phyloP scores from a whole-genome alignment of 176 grass and related monocot genomes.

The Rhynchospora tenuis region DNA sequence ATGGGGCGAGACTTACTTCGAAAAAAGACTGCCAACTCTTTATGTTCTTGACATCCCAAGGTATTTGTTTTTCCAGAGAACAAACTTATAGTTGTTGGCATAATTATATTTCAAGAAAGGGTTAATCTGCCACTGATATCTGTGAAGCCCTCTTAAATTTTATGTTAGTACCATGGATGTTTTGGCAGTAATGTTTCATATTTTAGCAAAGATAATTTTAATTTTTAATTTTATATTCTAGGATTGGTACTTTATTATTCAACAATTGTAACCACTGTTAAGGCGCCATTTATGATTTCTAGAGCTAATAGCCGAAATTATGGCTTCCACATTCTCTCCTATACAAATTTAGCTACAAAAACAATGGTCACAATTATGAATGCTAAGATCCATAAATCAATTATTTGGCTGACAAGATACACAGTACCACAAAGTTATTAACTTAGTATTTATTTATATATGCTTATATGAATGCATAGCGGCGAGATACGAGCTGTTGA shows the following conservation, averaged over 20 bases:
- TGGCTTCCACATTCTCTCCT: not conserved
- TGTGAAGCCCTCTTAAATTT: not conserved
- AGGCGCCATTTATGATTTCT: not conserved
- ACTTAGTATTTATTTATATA: not conserved
- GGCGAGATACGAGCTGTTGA: slow-evolving; percentile 70
- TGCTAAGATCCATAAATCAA: not conserved
- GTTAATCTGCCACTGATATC: not conserved
- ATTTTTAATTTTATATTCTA: not conserved
- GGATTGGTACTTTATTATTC: not conserved
- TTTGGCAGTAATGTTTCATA: not conserved
- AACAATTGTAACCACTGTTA: not conserved
- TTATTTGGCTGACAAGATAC: not conserved
- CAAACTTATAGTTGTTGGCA: not conserved
- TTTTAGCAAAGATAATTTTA: not conserved
- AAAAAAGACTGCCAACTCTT: slow-evolving; percentile 78
- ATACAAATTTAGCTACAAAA: not conserved
- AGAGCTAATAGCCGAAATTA: not conserved
- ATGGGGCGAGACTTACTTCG: slow-evolving; percentile 92
- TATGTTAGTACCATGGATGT: not conserved
- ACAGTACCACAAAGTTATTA: not conserved
- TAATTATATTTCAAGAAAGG: not conserved
- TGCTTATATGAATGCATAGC: slow-evolving; percentile 29
- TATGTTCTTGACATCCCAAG: slow-evolving; percentile 61
- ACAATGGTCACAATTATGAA: not conserved
- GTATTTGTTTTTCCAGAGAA: slow-evolving; percentile 30